Conservation (phyloP, 148 eudicot species). For the Agrostemma githago region DNA sequence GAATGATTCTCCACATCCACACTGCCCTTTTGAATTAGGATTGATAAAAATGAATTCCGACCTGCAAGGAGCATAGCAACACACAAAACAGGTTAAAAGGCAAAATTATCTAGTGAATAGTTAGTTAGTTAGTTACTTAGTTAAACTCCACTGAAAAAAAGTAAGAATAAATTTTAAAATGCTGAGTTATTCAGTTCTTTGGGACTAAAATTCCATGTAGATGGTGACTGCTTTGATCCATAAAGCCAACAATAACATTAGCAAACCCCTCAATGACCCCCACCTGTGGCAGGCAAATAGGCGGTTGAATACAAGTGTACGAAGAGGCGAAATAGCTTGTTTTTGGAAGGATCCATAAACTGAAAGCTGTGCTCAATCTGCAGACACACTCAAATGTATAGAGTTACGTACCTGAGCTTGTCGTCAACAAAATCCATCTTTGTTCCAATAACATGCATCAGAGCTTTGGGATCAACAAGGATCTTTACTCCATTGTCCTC, state of each 20-base stretch:
- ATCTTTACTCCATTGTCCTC: slow-evolving; percentile 95
- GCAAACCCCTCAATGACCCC: background rate
- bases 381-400: background rate
- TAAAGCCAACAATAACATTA: background rate
- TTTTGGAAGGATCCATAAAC: background rate
- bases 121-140: no score
- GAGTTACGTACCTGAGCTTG: slow-evolving; percentile 64
- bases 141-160: no score
- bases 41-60: slow-evolving; percentile 70
- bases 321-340: background rate
- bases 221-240: background rate
- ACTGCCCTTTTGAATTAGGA: slow-evolving; percentile 69
- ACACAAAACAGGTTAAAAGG: background rate
- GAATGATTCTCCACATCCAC: slow-evolving; percentile 81
- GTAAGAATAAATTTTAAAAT: background rate
- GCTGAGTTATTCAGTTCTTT: background rate
- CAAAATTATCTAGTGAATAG: no score
- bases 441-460: slow-evolving; percentile 94
- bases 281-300: background rate
- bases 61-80: slow-evolving; percentile 25
- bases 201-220: background rate
- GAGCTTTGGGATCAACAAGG: slow-evolving; percentile 88
- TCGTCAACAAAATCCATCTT: slow-evolving; percentile 94
- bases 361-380: background rate
- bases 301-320: background rate